A percentile compares a stretch with the other conserved stretches of the same genome.
phyloP scores from a whole-genome alignment of 495 filamentous ascomycete species.

The Penicillium mononematosum region DNA sequence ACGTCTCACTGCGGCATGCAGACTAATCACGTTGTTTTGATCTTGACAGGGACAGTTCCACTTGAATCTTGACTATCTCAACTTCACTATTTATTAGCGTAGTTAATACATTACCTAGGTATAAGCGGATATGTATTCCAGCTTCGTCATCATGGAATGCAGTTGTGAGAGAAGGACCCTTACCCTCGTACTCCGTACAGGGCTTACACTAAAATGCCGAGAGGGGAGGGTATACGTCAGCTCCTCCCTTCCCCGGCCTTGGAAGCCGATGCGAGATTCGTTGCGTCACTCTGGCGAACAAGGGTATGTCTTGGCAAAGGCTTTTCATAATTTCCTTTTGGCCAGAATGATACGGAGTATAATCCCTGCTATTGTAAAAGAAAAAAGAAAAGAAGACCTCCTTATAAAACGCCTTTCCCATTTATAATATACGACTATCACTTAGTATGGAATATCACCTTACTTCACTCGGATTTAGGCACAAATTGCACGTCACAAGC shows the following conservation, averaged over 20 bases:
- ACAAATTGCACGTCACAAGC: background rate
- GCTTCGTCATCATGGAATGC: constrained; percentile 26
- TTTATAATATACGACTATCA: too few relatives aligned
- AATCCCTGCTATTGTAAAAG: too few relatives aligned
- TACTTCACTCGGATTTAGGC: too few relatives aligned
- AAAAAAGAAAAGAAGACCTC: too few relatives aligned
- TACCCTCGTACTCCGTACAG: constrained; percentile 13
- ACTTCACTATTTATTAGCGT: too few relatives aligned
- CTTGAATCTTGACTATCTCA: background rate
- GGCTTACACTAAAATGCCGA: constrained; percentile 8
- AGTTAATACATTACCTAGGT: too few relatives aligned
- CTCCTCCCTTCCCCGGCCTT: constrained; percentile 13
- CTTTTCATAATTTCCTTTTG: background rate
- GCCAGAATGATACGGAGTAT: too few relatives aligned
- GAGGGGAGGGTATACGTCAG: constrained; percentile 26
- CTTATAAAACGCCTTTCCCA: too few relatives aligned
- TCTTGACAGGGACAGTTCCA: constrained; percentile 1
- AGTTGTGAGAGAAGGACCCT: background rate
- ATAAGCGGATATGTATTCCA: constrained; percentile 5
- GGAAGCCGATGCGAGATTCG: constrained; percentile 5
- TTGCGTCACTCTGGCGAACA: constrained; percentile 2
- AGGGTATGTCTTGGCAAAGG: background rate
- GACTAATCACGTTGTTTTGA: constrained; percentile 1
- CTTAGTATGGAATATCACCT: too few relatives aligned
- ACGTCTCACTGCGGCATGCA: background rate